These are phyloP conservation scores for Filobasidium wieringae DNA, from an alignment of 768 basidiomycete genomes.

Conservation along the genomic window DNA sequence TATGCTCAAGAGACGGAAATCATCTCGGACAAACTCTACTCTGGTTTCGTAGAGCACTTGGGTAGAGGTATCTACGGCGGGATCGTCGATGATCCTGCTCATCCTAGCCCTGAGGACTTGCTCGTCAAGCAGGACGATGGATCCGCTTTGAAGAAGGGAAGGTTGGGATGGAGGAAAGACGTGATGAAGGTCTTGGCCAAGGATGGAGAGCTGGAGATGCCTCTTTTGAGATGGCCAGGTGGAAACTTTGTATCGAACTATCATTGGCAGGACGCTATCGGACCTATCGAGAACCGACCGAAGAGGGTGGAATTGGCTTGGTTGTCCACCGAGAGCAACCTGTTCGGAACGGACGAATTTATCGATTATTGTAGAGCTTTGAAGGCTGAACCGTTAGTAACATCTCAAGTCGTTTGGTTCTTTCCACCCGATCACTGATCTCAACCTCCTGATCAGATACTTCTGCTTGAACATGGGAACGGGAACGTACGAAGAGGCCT, in stretches of 20 bases:
- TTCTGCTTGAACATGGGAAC: slow-evolving; percentile 53
- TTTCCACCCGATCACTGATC: neutral
- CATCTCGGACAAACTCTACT: slow-evolving; percentile 40
- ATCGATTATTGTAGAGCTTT: slow-evolving; percentile 49
- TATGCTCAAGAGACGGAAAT: slow-evolving; percentile 46
- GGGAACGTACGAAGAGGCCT: slow-evolving; percentile 51
- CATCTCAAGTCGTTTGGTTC: slow-evolving; percentile 44
- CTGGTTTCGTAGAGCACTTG: slow-evolving; percentile 55
- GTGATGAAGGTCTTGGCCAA: slow-evolving; percentile 42
- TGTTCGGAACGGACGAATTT: slow-evolving; percentile 51
- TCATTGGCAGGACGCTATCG: slow-evolving; percentile 53
- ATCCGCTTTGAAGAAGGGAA: slow-evolving; percentile 39
- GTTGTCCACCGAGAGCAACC: slow-evolving; percentile 52
- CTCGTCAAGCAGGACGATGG: slow-evolving; percentile 33
- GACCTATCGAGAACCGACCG: slow-evolving; percentile 46
- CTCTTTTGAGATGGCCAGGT: slow-evolving; percentile 49
- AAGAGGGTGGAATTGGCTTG: slow-evolving; percentile 53
- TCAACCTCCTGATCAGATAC: slow-evolving; percentile 1
- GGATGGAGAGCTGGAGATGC: slow-evolving; percentile 44
- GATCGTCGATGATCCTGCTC: slow-evolving; percentile 31
- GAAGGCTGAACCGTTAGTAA: slow-evolving; percentile 51
- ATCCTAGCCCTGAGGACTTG: slow-evolving; percentile 20
- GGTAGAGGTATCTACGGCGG: slow-evolving; percentile 39
- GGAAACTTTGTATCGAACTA: slow-evolving; percentile 51
- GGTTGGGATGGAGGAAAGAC: slow-evolving; percentile 47